phyloP scores from a whole-genome alignment of 805 yeast genomes.

The Osmozyma mogii region DNA sequence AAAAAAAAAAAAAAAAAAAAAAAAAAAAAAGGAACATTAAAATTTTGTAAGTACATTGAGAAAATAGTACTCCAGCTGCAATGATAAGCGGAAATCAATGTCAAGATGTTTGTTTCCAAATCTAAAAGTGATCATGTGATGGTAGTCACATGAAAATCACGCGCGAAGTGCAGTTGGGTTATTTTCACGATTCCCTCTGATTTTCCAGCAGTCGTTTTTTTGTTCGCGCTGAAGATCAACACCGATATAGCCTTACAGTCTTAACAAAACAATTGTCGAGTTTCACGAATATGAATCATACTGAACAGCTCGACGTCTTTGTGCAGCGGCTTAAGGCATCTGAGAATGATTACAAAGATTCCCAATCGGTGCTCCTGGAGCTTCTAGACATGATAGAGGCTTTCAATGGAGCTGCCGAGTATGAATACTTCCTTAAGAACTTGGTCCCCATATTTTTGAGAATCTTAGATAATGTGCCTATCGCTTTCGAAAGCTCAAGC shows the following conservation, averaged over 20 bases:
- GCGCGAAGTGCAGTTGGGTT: slow-evolving; percentile 14
- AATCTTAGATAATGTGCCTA: slow-evolving; percentile 59
- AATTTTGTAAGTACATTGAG: background rate
- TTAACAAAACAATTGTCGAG: slow-evolving; percentile 1
- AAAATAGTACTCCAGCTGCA: too few species aligned
- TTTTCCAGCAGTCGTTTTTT: background rate
- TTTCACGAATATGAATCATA: slow-evolving; percentile 42
- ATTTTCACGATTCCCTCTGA: background rate
- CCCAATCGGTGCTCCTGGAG: slow-evolving; percentile 69
- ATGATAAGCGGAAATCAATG: background rate
- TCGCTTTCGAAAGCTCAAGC: slow-evolving; percentile 58
- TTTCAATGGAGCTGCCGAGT: slow-evolving; percentile 73
- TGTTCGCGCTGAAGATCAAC: too few species aligned
- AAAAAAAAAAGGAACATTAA: background rate
- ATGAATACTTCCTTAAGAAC: slow-evolving; percentile 63
- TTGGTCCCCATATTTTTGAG: slow-evolving; percentile 64
- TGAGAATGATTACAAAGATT: slow-evolving; percentile 47
- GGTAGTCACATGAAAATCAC: slow-evolving; percentile 20
- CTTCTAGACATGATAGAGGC: slow-evolving; percentile 81
- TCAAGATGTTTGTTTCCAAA: background rate
- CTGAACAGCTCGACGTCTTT: slow-evolving; percentile 58
- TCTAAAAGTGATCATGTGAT: background rate
- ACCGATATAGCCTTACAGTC: background rate
- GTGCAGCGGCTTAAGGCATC: slow-evolving; percentile 53
- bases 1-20: too few species aligned